Conservation (phyloP, 176 grass and related monocot species). For the Triticum turgidum region DNA sequence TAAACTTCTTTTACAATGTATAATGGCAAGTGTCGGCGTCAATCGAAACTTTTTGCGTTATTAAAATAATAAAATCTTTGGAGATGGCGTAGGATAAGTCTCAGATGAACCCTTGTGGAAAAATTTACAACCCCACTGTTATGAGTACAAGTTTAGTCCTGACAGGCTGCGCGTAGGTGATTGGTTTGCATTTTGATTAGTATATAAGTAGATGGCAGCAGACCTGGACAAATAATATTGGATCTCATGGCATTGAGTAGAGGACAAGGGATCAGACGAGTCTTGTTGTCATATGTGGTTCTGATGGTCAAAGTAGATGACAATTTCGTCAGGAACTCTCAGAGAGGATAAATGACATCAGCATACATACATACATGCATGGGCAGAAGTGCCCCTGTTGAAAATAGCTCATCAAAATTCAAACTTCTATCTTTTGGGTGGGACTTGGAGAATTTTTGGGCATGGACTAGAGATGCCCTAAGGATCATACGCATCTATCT, state of each 20-base stretch:
- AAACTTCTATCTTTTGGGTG: neutral
- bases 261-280: constrained; percentile 33
- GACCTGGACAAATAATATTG: constrained; percentile 24
- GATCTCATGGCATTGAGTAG: neutral
- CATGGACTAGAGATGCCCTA: neutral
- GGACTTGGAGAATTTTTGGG: neutral
- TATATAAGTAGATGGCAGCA: constrained; percentile 15
- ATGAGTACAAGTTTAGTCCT: neutral
- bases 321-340: constrained; percentile 44
- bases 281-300: constrained; percentile 11
- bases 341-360: constrained; percentile 16
- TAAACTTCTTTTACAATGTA: neutral
- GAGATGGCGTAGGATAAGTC: neutral
- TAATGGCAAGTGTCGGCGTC: neutral
- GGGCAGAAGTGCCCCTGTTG: neutral
- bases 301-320: constrained; percentile 37
- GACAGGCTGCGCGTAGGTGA: constrained; percentile 5
- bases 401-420: neutral
- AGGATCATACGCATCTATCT: neutral
- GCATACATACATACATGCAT: neutral
- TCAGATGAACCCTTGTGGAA: neutral
- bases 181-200: constrained; percentile 30
- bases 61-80: neutral
- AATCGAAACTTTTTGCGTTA: neutral
- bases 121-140: neutral